Evolutionary conservation across 768 basidiomycete species (phyloP).

Genomic region (Austroboletus eburneus): DNA sequence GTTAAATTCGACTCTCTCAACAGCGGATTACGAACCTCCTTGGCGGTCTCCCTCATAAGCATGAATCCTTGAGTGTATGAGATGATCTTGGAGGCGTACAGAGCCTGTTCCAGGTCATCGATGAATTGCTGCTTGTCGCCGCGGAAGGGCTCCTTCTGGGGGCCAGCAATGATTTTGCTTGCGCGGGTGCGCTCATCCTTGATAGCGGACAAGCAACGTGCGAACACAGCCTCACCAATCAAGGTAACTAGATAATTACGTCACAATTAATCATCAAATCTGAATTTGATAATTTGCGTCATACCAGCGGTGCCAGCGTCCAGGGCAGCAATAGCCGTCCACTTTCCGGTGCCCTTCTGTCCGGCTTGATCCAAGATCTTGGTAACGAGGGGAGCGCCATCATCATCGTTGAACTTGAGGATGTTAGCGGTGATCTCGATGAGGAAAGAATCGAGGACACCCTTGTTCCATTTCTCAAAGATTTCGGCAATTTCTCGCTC

Average conservation of each 20-base stretch:
- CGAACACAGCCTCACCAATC: constrained; percentile 99
- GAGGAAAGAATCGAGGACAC: constrained; percentile 99
- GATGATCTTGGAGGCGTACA: constrained; percentile 99
- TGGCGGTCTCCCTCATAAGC: constrained; percentile 97
- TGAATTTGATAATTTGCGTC: constrained; percentile 21
- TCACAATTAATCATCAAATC: constrained; percentile 3
- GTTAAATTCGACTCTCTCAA: background rate
- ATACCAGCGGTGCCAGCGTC: constrained; percentile 84
- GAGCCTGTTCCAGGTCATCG: constrained; percentile 97
- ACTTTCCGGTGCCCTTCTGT: constrained; percentile 99
- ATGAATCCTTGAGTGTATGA: constrained; percentile 99
- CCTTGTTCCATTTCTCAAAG: constrained; percentile 95
- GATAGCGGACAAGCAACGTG: constrained; percentile 94
- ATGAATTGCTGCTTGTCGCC: constrained; percentile 99
- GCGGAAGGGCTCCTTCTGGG: constrained; percentile 88
- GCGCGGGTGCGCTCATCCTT: constrained; percentile 95
- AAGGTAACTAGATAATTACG: constrained; percentile 68
- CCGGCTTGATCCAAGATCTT: constrained; percentile 97
- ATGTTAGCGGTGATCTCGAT: constrained; percentile 98
- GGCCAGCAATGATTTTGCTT: constrained; percentile 86
- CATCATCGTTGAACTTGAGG: constrained; percentile 94
- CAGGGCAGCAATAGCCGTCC: constrained; percentile 96
- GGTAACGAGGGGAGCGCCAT: constrained; percentile 83
- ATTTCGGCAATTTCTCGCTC: constrained; percentile 93
- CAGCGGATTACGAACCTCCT: constrained; percentile 54